Evolutionary conservation across 1,284 basidiomycete species (phyloP).

Genomic region (Inonotus obliquus): DNA sequence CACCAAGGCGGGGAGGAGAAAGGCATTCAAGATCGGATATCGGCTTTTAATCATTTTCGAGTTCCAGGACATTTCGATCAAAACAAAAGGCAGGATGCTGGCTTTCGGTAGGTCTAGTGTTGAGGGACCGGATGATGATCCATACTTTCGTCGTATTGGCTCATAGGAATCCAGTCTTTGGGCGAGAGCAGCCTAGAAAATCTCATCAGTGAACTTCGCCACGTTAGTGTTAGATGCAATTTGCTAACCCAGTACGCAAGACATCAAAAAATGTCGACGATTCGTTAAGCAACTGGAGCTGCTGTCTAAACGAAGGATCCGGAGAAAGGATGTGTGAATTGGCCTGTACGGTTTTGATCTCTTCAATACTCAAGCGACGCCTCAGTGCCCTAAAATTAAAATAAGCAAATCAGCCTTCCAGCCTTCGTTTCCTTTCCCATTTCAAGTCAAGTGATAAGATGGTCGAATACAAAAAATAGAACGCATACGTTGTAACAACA

Average conservation of each 20-base stretch:
- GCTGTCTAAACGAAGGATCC: neutral
- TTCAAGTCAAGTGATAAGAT: too few species aligned
- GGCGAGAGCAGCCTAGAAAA: neutral
- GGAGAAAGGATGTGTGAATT: neutral
- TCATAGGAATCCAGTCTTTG: slow-evolving; percentile 7
- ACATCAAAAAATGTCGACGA: slow-evolving; percentile 15
- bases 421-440: too few species aligned
- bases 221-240: neutral
- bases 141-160: neutral
- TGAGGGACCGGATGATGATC: slow-evolving; percentile 7
- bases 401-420: neutral
- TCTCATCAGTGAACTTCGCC: neutral
- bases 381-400: neutral
- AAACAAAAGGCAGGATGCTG: neutral
- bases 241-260: slow-evolving; percentile 9
- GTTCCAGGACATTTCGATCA: neutral
- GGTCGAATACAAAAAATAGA: neutral
- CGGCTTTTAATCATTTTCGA: neutral
- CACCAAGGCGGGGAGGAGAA: too few species aligned
- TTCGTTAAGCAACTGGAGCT: slow-evolving; percentile 12
- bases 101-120: neutral
- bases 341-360: slow-evolving; percentile 15
- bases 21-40: too few species aligned
- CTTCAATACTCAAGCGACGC: slow-evolving; percentile 7
- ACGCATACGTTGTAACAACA: slow-evolving; percentile 3